Conservation (phyloP, 2,329 filamentous ascomycete genomes). For the Ceratocystis colombiana region DNA sequence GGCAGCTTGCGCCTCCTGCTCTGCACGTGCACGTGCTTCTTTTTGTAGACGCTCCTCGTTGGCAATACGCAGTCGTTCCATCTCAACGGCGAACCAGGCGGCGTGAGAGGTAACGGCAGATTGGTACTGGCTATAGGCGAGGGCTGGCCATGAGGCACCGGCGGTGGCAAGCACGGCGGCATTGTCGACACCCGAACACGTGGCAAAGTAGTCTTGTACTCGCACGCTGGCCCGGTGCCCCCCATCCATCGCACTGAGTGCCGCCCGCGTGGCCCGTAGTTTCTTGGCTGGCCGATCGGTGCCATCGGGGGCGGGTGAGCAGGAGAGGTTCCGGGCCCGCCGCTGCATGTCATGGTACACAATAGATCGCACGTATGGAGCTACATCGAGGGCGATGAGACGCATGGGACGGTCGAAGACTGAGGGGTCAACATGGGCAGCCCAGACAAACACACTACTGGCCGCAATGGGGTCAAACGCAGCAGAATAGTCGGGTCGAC, state of each 20-base stretch:
- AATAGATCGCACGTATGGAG: slow-evolving; percentile 82
- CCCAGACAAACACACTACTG: slow-evolving; percentile 28
- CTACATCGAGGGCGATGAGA: slow-evolving; percentile 64
- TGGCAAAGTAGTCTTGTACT: slow-evolving; percentile 16
- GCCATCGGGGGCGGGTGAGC: slow-evolving; percentile 42
- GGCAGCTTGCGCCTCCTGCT: not conserved
- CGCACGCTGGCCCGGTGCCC: slow-evolving; percentile 34
- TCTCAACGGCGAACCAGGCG: not conserved
- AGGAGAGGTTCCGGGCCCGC: slow-evolving; percentile 52
- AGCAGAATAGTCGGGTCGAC: slow-evolving; percentile 29
- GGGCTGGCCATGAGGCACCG: not conserved
- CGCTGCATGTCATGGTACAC: slow-evolving; percentile 63
- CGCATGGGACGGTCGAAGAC: slow-evolving; percentile 63
- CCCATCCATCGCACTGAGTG: slow-evolving; percentile 67
- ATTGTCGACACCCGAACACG: slow-evolving; percentile 5
- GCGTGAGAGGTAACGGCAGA: not conserved
- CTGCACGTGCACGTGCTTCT: not conserved
- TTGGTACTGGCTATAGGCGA: not conserved
- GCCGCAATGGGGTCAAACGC: slow-evolving; percentile 53
- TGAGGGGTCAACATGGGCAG: slow-evolving; percentile 48
- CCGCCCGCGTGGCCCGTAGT: slow-evolving; percentile 61
- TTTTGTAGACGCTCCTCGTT: not conserved
- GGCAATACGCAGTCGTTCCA: not conserved
- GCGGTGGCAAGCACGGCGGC: slow-evolving; percentile 2
- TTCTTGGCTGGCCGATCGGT: slow-evolving; percentile 44